Base-by-base conservation (phyloP, 257 asterid genomes). In the Przewalskia tangutica region DNA sequence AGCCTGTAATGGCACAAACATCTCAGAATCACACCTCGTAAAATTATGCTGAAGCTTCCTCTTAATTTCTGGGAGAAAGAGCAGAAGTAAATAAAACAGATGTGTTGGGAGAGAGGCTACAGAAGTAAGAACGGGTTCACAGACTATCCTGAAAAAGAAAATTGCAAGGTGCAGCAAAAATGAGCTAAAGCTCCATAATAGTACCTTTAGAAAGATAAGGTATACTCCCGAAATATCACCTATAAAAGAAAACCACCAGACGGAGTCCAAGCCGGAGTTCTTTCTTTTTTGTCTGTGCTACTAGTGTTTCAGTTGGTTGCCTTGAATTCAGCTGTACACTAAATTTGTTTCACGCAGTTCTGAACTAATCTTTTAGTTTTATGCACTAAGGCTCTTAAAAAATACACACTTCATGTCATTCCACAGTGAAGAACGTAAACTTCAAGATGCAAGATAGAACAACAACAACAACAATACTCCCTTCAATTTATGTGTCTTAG, bases 1-100 rank as follows among this genome's bases (percentile, higher is more conserved):
- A 59, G 89, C 98, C 98, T 92, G 90, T 81, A 82, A 65, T 73
- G 75, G 80, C 17, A 77, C 62, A 58, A 81, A 81, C 42, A 83
- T 80, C 83, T 82, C 54, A 66, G 71, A 63, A 59, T 70, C 77
- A 42, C 76, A 46, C 6, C 32, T n/a, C 18, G 4, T 73, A 56
- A 48, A 67, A 23, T 7, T 23, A 73, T 23, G 78, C 40, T 18
- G 44, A 48, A 48, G 60, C 44, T 48, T 73, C 79, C 23, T 12
- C 79, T 48, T 48, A 48, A 48, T 73, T 73, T 73, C 60, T 12
- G 44, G 12, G 36, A 73, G n/a, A 73, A 73, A 12, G 60, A 23
- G 79, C 79, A 73, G 79, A 23, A 48, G 54, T 20, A 20, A 48
- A 48, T 12, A 48, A 23, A 73, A 73, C 44, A 48, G 79, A 73